Evolutionary conservation across 1,139 yeast species (phyloP).

Genomic region (Magnusiomyces suaveolens): DNA sequence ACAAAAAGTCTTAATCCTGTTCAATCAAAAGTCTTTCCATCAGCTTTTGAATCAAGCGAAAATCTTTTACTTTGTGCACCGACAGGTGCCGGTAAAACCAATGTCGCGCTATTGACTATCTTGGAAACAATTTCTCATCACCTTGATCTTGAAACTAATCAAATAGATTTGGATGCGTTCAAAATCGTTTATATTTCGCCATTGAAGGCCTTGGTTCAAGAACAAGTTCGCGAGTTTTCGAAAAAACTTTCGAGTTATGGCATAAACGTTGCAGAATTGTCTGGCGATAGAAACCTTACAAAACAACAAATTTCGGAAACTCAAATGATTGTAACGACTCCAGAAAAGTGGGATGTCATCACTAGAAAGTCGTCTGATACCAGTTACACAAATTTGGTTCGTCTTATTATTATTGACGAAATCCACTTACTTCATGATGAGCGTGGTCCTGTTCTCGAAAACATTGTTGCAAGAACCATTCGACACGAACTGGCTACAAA

Average conservation of each 20-base stretch:
- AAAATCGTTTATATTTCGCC: conserved; percentile 92
- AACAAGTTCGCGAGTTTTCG: conserved; percentile 81
- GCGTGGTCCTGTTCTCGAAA: conserved; percentile 90
- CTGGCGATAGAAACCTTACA: conserved; percentile 81
- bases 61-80: conserved; percentile 89
- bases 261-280: conserved; percentile 69
- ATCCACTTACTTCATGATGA: conserved; percentile 88
- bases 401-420: conserved; percentile 81
- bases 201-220: conserved; percentile 87
- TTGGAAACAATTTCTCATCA: conserved; percentile 51
- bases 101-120: conserved; percentile 79
- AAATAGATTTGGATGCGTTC: conserved; percentile 46
- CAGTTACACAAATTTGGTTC: conserved; percentile 53
- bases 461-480: conserved; percentile 68
- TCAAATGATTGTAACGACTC: conserved; percentile 83
- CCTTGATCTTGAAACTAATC: conserved; percentile 41
- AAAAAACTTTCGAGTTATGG: conserved; percentile 61
- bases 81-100: conserved; percentile 97
- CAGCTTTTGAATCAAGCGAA: conserved; percentile 60
- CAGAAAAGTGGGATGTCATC: conserved; percentile 95
- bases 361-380: conserved; percentile 68
- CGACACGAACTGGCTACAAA: conserved; percentile 40
- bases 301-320: conserved; percentile 69
- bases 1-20: conserved; percentile 58
- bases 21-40: conserved; percentile 74